Evolutionary conservation across 2,329 filamentous ascomycete species (phyloP).

Genomic region (Sclerotinia nivalis): DNA sequence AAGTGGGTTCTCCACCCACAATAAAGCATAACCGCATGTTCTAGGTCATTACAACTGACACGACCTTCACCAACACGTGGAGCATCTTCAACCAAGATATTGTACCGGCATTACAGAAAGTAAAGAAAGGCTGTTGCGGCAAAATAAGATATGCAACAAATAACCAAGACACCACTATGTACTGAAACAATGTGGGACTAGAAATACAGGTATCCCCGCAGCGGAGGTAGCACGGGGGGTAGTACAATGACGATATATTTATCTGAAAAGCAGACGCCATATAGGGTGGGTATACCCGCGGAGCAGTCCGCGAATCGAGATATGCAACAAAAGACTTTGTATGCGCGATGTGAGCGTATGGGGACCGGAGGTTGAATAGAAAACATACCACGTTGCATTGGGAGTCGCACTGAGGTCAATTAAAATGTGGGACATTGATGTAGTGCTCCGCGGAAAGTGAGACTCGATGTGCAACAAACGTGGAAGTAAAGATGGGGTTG

Average conservation of each 20-base stretch:
- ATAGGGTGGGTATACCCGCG: background rate
- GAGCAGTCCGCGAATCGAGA: background rate
- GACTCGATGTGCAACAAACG: conserved; percentile 19
- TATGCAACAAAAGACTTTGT: background rate
- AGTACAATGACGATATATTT: background rate
- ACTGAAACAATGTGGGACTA: conserved; percentile 1
- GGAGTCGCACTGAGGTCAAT: background rate
- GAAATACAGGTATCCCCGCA: conserved; percentile 7
- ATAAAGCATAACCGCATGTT: background rate
- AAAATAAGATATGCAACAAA: conserved; percentile 19
- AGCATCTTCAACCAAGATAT: background rate
- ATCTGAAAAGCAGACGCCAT: background rate
- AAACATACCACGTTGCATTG: background rate
- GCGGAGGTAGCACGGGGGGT: background rate
- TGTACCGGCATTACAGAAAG: background rate
- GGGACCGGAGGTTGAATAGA: too few relatives aligned
- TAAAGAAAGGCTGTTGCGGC: background rate
- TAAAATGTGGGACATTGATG: background rate
- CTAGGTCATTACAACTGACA: background rate
- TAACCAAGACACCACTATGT: background rate
- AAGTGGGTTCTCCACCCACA: conserved; percentile 2
- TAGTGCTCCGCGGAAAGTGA: background rate
- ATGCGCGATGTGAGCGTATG: background rate
- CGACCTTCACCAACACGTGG: background rate
- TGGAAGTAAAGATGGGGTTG: background rate